Conservation (phyloP, 2,329 filamentous ascomycete genomes). For the Mycosphaerella sp. region DNA sequence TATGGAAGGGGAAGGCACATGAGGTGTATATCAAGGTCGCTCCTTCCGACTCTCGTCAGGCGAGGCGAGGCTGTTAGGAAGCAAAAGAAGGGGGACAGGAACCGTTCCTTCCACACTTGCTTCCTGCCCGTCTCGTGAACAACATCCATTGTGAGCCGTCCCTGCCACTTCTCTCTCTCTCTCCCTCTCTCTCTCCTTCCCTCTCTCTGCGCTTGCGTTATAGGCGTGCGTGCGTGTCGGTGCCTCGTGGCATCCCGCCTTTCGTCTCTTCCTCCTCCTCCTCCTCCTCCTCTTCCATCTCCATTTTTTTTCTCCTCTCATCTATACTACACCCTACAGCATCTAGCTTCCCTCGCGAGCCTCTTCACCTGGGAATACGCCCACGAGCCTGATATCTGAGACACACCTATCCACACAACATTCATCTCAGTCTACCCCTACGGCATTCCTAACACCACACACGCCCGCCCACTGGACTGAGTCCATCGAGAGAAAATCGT, state of each 20-base stretch:
- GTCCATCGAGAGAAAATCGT: constrained; percentile 1
- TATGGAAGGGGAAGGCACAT: not conserved
- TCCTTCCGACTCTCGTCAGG: not conserved
- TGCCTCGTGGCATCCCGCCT: constrained; percentile 6
- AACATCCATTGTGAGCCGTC: too few relatives aligned
- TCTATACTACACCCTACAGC: constrained; percentile 4
- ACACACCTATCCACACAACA: not conserved
- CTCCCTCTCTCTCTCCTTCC: not conserved
- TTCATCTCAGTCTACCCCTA: not conserved
- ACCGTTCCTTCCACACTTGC: too few relatives aligned
- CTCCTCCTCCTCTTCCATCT: not conserved
- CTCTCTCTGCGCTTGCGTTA: constrained; percentile 11
- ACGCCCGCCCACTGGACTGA: not conserved
- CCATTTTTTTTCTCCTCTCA: not conserved
- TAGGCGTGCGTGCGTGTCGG: constrained; percentile 1
- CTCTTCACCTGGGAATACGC: not conserved
- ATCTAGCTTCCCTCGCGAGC: not conserved
- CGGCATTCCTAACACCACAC: constrained; percentile 4
- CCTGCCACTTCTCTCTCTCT: not conserved
- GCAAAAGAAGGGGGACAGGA: too few relatives aligned
- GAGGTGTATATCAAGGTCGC: too few relatives aligned
- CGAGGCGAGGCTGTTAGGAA: not conserved
- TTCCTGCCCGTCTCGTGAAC: too few relatives aligned
- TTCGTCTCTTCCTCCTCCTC: not conserved
- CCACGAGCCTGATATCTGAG: not conserved